Percentiles rank a stretch among this genome's conserved stretches.
phyloP scores from a whole-genome alignment of 1,284 basidiomycete species.

The Meripilus lineatus region DNA sequence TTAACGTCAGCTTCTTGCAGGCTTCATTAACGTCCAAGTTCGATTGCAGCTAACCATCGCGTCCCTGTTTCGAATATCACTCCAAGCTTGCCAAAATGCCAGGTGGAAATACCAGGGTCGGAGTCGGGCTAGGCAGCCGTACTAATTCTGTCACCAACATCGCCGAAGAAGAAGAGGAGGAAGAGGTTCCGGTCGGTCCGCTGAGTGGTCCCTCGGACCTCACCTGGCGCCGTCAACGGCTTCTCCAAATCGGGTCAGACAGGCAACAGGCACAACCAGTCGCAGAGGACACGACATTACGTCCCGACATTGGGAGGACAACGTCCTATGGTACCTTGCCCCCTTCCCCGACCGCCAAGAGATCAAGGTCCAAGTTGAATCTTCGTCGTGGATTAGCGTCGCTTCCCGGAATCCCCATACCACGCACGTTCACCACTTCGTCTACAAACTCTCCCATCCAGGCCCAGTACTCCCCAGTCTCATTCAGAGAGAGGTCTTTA shows the following conservation, averaged over 20 bases:
- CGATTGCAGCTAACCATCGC: too few relatives aligned
- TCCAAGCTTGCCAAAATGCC: too few relatives aligned
- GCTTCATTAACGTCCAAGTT: too few relatives aligned
- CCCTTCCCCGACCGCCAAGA: constrained; percentile 16
- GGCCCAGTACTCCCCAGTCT: constrained; percentile 25
- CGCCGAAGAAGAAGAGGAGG: constrained; percentile 9
- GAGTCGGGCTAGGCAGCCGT: too few relatives aligned
- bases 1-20: too few relatives aligned
- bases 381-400: constrained; percentile 31
- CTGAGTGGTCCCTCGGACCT: constrained; percentile 35
- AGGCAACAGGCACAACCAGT: constrained; percentile 9
- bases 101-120: too few relatives aligned
- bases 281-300: constrained; percentile 20
- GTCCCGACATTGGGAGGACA: constrained; percentile 15
- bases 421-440: constrained; percentile 23
- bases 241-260: constrained; percentile 41
- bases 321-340: constrained; percentile 47
- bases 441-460: constrained; percentile 13
- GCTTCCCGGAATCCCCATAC: constrained; percentile 31
- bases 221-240: constrained; percentile 47
- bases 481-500: constrained; percentile 36
- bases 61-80: too few relatives aligned
- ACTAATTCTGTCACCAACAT: not conserved
- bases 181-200: constrained; percentile 23
- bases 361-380: constrained; percentile 27